Evolutionary conservation across 2,329 filamentous ascomycete genomes (phyloP).

Genomic region (Tolypocladium amazonense): DNA sequence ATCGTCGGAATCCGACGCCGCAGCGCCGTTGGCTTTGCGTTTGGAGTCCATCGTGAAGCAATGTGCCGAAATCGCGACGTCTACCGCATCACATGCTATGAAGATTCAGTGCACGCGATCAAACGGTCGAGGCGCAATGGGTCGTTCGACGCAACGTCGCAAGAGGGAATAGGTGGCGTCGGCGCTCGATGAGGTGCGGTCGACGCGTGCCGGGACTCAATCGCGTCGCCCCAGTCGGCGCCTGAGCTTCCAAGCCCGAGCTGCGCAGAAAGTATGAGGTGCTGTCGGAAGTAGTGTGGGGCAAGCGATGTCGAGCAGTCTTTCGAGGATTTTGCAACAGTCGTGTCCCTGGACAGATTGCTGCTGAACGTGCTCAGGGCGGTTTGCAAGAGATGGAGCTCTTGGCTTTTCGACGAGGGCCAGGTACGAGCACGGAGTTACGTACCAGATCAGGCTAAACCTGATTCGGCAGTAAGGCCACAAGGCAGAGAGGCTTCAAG

Average conservation of each 20-base stretch:
- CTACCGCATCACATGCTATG: conserved; percentile 15
- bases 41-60: conserved; percentile 41
- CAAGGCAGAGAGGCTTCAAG: conserved; percentile 16
- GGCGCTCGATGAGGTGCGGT: not conserved
- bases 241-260: not conserved
- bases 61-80: conserved; percentile 12
- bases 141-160: conserved; percentile 4
- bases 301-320: not conserved
- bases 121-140: conserved; percentile 16
- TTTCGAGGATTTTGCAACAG: not conserved
- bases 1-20: conserved; percentile 35
- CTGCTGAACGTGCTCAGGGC: not conserved
- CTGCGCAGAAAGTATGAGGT: not conserved
- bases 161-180: not conserved
- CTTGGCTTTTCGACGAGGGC: conserved; percentile 5
- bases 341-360: not conserved
- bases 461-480: conserved; percentile 18
- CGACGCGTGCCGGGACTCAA: conserved; percentile 1
- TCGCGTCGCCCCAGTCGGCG: not conserved
- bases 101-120: conserved; percentile 1
- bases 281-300: not conserved
- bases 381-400: conserved; percentile 1
- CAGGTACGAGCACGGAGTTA: conserved; percentile 11
- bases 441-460: conserved; percentile 12
- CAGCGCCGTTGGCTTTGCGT: conserved; percentile 41